Evolutionary conservation across 371 early-diverging fungal genomes (phyloP).

Genomic region (Dichotomocladium elegans): DNA sequence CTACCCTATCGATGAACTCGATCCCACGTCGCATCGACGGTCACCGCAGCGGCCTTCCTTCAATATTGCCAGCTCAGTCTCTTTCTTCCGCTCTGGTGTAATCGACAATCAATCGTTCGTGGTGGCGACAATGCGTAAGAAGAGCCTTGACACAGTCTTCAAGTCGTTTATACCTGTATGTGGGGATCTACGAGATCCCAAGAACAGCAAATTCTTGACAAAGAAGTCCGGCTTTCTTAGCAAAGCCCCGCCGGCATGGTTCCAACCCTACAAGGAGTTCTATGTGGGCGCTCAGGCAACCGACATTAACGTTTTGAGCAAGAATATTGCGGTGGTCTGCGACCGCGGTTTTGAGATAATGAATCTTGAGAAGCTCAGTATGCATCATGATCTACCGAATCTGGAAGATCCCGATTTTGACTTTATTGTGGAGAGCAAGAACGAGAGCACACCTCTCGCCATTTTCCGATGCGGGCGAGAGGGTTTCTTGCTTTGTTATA

Average conservation of each 20-base stretch:
- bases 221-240: slow-evolving; percentile 37
- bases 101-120: slow-evolving; percentile 55
- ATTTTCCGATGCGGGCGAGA: slow-evolving; percentile 79
- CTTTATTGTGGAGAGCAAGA: slow-evolving; percentile 29
- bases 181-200: slow-evolving; percentile 32
- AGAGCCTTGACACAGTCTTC: slow-evolving; percentile 41
- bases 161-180: slow-evolving; percentile 33
- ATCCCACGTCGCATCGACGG: slow-evolving; percentile 37
- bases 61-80: slow-evolving; percentile 55
- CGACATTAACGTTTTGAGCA: slow-evolving; percentile 65
- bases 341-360: slow-evolving; percentile 81
- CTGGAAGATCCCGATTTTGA: slow-evolving; percentile 26
- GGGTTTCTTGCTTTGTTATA: slow-evolving; percentile 85
- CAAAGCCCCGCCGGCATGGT: slow-evolving; percentile 41
- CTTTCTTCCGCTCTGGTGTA: slow-evolving; percentile 70
- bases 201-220: slow-evolving; percentile 30
- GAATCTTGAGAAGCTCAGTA: slow-evolving; percentile 73
- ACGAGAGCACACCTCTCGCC: slow-evolving; percentile 63
- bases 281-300: slow-evolving; percentile 79
- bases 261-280: slow-evolving; percentile 59
- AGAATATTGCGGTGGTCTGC: slow-evolving; percentile 74
- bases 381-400: slow-evolving; percentile 40
- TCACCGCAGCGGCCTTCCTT: slow-evolving; percentile 27
- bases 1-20: slow-evolving; percentile 63
- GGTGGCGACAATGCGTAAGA: slow-evolving; percentile 45